Percentiles rank a stretch among this genome's conserved stretches.
Conservation (phyloP, 176 grass and related monocot genomes). For the Carex cristatella region DNA sequence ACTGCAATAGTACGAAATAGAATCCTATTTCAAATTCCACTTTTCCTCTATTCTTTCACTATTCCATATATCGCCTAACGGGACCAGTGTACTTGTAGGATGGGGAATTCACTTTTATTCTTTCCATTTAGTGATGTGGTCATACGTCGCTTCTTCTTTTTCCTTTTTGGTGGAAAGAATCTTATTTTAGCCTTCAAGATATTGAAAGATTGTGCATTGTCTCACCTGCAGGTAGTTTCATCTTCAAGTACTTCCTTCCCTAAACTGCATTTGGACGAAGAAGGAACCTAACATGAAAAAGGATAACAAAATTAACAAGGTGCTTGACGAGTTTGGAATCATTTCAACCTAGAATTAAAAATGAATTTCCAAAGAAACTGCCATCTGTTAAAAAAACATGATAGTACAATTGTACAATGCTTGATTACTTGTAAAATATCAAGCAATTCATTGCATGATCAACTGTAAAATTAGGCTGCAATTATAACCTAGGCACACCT, state of each 20-base stretch:
- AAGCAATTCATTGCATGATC: neutral
- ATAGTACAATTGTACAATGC: neutral
- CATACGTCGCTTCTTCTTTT: neutral
- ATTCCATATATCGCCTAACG: no score
- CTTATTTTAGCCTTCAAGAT: neutral
- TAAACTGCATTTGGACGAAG: slow-evolving; percentile 41
- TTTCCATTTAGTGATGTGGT: neutral
- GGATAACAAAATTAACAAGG: neutral
- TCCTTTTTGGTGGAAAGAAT: neutral
- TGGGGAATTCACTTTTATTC: neutral
- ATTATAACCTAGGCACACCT: slow-evolving; percentile 36
- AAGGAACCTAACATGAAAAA: slow-evolving; percentile 41
- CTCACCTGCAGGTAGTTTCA: slow-evolving; percentile 52
- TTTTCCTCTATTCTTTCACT: no score
- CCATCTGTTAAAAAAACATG: neutral
- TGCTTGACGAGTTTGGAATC: neutral
- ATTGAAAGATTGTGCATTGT: neutral
- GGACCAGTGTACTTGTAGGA: neutral
- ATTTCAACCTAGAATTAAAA: neutral
- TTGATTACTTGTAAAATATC: neutral
- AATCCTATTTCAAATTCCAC: no score
- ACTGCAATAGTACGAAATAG: no score
- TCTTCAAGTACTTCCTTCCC: slow-evolving; percentile 37
- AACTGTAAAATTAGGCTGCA: slow-evolving; percentile 4
- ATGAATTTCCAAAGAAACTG: neutral